Conservation (phyloP, 345 rosid genomes). For the Physaria fendleri region DNA sequence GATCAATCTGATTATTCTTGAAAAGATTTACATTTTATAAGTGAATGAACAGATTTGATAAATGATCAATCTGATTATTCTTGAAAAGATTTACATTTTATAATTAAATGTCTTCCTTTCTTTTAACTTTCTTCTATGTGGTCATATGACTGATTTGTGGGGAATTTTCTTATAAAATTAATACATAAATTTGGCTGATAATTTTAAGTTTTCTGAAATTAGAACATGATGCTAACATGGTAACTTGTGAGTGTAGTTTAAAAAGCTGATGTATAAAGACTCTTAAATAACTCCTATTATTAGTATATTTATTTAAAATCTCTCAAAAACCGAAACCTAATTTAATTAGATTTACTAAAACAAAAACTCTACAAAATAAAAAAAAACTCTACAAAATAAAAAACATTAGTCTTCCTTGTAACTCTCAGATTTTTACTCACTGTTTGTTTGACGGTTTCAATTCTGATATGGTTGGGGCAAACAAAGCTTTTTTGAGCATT, state of each 20-base stretch:
- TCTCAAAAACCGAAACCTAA: not conserved
- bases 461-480: not conserved
- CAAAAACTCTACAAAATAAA: not conserved
- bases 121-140: not conserved
- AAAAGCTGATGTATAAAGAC: not conserved
- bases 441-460: slow-evolving; percentile 17
- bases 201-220: not conserved
- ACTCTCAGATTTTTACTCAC: slow-evolving; percentile 6
- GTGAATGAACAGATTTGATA: slow-evolving; percentile 4
- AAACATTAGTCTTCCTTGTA: not conserved
- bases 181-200: not conserved
- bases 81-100: too few species aligned
- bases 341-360: not conserved
- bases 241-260: not conserved
- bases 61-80: too few species aligned
- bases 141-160: not conserved
- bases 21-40: too few species aligned
- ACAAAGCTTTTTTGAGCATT: not conserved
- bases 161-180: not conserved
- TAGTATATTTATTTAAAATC: not conserved
- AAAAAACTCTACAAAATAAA: not conserved
- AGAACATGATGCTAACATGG: not conserved
- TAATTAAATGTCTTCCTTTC: too few species aligned
- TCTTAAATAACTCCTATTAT: not conserved
- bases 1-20: too few species aligned